Percentiles rank a stretch among this genome's conserved stretches.
phyloP scores from a whole-genome alignment of 140 eudicot genomes.

The Senecio squalidus region DNA sequence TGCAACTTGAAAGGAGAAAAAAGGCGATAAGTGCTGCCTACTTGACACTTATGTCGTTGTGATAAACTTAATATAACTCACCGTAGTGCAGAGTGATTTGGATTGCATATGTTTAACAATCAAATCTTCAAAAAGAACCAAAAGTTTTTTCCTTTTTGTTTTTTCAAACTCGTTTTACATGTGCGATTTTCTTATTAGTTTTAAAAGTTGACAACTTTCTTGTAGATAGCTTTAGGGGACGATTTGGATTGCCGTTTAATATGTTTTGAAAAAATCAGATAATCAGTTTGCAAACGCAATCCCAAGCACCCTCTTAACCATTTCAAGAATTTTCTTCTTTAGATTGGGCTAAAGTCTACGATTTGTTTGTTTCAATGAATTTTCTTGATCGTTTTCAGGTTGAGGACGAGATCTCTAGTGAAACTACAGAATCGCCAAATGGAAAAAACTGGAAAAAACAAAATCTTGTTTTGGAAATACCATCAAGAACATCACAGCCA shows the following conservation, averaged over 20 bases:
- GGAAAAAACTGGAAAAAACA: slow-evolving; percentile 53
- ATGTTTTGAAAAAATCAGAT: too few species aligned
- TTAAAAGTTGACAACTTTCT: slow-evolving; percentile 9
- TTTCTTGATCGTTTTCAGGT: slow-evolving; percentile 31
- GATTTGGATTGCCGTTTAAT: not conserved
- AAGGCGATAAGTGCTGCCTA: slow-evolving; percentile 5
- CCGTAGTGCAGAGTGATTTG: slow-evolving; percentile 23
- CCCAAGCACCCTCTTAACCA: too few species aligned
- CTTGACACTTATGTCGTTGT: slow-evolving; percentile 12
- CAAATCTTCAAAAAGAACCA: slow-evolving; percentile 23
- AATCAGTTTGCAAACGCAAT: too few species aligned
- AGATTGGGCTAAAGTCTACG: not conserved
- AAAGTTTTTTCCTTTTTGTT: slow-evolving; percentile 9
- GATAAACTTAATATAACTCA: slow-evolving; percentile 7
- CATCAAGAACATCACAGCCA: slow-evolving; percentile 49
- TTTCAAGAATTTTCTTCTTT: too few species aligned
- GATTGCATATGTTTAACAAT: slow-evolving; percentile 20
- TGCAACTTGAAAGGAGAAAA: slow-evolving; percentile 17
- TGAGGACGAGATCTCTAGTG: slow-evolving; percentile 31
- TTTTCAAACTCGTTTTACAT: slow-evolving; percentile 15
- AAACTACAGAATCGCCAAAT: slow-evolving; percentile 34
- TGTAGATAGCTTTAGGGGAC: not conserved
- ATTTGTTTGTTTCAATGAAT: not conserved
- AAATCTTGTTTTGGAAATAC: slow-evolving; percentile 72
- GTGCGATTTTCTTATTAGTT: slow-evolving; percentile 5